phyloP scores from a whole-genome alignment of 371 early-diverging fungal species.

The Syncephalis plumigaleata region DNA sequence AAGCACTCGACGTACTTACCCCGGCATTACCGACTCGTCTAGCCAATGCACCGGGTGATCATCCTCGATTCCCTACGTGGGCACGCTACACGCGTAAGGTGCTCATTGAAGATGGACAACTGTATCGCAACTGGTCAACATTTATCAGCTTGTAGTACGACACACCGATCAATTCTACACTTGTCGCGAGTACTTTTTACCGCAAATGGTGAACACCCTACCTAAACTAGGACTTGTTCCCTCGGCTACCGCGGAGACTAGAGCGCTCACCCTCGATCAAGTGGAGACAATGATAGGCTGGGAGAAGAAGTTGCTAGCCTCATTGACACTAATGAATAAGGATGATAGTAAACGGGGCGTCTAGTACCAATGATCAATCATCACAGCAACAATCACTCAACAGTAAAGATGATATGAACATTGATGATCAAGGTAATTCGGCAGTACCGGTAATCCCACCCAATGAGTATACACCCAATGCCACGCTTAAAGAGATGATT shows the following conservation, averaged over 20 bases:
- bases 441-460: not conserved
- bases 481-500: slow-evolving; percentile 40
- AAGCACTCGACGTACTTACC: slow-evolving; percentile 84
- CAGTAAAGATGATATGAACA: slow-evolving; percentile 14
- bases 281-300: slow-evolving; percentile 75
- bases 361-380: slow-evolving; percentile 2
- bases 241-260: slow-evolving; percentile 73
- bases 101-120: slow-evolving; percentile 83
- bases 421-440: slow-evolving; percentile 8
- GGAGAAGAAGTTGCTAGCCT: slow-evolving; percentile 45
- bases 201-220: slow-evolving; percentile 70
- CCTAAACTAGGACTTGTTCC: slow-evolving; percentile 71
- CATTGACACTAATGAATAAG: no score
- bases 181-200: slow-evolving; percentile 72
- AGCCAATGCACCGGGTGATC: slow-evolving; percentile 16
- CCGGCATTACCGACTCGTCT: slow-evolving; percentile 76
- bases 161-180: slow-evolving; percentile 81
- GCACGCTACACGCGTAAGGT: slow-evolving; percentile 73
- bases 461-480: slow-evolving; percentile 27
- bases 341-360: no score
- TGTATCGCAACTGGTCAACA: slow-evolving; percentile 67
- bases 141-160: slow-evolving; percentile 80
- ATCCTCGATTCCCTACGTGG: slow-evolving; percentile 62
- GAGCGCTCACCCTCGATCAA: slow-evolving; percentile 75
- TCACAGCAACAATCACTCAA: slow-evolving; percentile 9